phyloP scores from a whole-genome alignment of 2,329 filamentous ascomycete species.

The Tothia fuscella region DNA sequence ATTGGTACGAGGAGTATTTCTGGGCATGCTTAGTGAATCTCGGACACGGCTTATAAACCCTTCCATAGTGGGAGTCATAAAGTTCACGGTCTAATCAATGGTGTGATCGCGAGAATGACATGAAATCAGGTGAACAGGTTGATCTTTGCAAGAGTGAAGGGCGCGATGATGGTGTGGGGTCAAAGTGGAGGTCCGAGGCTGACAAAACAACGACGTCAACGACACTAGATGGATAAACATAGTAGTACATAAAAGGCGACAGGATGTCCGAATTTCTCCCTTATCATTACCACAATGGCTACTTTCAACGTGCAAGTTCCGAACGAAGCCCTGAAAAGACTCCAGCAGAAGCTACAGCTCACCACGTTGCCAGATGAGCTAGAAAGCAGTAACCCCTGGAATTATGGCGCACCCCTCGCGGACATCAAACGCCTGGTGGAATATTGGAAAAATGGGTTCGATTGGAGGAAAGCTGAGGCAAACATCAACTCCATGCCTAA shows the following conservation, averaged over 20 bases:
- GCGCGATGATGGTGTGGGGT: neutral
- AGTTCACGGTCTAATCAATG: too few relatives aligned
- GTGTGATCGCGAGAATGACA: too few relatives aligned
- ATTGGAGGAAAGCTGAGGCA: conserved; percentile 50
- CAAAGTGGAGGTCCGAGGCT: neutral
- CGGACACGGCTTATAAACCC: too few relatives aligned
- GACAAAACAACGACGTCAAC: conserved; percentile 1
- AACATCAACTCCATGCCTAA: conserved; percentile 45
- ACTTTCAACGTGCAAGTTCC: conserved; percentile 41
- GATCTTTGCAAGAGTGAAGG: neutral
- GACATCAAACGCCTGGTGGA: conserved; percentile 48
- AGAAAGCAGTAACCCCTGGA: conserved; percentile 34
- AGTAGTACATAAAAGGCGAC: too few relatives aligned
- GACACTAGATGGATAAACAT: too few relatives aligned
- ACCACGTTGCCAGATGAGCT: conserved; percentile 46
- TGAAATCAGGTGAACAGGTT: too few relatives aligned
- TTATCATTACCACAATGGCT: conserved; percentile 5
- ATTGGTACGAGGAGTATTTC: too few relatives aligned
- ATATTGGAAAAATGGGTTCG: conserved; percentile 44
- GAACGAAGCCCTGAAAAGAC: conserved; percentile 38
- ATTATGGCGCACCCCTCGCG: conserved; percentile 46
- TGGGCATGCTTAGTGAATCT: too few relatives aligned
- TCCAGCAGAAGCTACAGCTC: conserved; percentile 43
- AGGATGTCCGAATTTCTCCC: neutral
- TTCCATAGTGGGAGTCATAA: too few relatives aligned